Base-by-base conservation (phyloP, 768 basidiomycete genomes). In the Epithele typhae region DNA sequence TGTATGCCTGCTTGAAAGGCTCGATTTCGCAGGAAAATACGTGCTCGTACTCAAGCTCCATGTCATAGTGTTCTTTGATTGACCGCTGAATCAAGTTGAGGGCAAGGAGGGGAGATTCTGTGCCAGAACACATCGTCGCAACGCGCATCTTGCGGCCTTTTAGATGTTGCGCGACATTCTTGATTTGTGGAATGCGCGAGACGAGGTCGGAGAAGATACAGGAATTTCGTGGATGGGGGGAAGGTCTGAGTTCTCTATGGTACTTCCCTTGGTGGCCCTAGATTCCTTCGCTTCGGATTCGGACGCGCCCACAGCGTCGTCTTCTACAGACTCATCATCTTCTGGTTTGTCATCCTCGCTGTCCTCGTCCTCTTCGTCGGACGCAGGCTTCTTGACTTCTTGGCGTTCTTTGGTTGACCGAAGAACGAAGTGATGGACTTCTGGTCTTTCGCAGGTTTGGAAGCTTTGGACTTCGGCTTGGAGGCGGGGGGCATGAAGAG, bases 11-110 rank as follows among this genome's bases (percentile, higher is more conserved):
- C 67, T 96, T 94, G 75, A 92, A 95, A 3, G 93, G 92, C 61
- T 93, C 93, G 46, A 96, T 95, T 68, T 96, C 92, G 66, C 92
- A 96, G 1, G 92, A 95, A 68, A 96, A 95, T 36, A 94, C 90
- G 65, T 96, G 93, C 63, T 94, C 87, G 42, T 92, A 72, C 21
- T 84, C 77, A 46, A 96, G 67, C 2, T 75, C 68, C 43, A 85
- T 56, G 3, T 71, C 77, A 55, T 81, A 79, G 55, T 84, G 84
- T 24, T 83, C 79, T 24, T 78, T 66, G 54, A 95, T 77, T 4
- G 84, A 79, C 48, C 84, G 79, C 46, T 83, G 82, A 37, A 96
- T 90, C 50, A 94, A 68, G 24, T 88, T 84, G 37, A 97, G 73
- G 12, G 94, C 94, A 27, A 96, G 81, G 19, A 97, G 77, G 41